Conservation (phyloP, 345 rosid species). For the Citrus trifoliata region DNA sequence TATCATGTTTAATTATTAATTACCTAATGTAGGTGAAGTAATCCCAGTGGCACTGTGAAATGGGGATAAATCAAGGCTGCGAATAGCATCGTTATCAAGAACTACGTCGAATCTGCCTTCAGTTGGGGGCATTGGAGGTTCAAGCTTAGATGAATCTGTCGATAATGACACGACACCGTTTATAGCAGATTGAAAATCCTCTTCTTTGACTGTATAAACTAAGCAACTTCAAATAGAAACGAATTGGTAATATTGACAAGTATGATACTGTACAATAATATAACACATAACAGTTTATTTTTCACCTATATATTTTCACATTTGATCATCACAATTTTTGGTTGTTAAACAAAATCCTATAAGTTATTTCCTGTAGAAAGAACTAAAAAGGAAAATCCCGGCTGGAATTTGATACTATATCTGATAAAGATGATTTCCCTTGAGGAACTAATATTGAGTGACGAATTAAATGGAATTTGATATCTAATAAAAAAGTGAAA, state of each 20-base stretch:
- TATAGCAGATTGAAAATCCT: no score
- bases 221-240: neutral
- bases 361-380: neutral
- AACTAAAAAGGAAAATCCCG: neutral
- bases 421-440: no score
- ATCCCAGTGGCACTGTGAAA: slow-evolving; percentile 65
- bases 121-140: slow-evolving; percentile 76
- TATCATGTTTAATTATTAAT: neutral
- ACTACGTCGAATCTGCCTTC: slow-evolving; percentile 68
- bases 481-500: neutral
- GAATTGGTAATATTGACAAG: neutral
- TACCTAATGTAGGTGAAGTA: slow-evolving; percentile 57
- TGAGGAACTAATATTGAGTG: neutral
- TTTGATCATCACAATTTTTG: neutral
- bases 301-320: no score
- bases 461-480: neutral
- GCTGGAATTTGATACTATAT: neutral
- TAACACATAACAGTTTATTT: no score
- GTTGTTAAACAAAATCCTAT: neutral
- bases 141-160: slow-evolving; percentile 48
- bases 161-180: neutral
- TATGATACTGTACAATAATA: neutral
- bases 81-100: slow-evolving; percentile 49
- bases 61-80: slow-evolving; percentile 67
- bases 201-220: neutral